Percentiles rank a stretch among this genome's conserved stretches.
Evolutionary conservation across 352 stramenopile species (phyloP).

Genomic region (Lagenidium giganteum): DNA sequence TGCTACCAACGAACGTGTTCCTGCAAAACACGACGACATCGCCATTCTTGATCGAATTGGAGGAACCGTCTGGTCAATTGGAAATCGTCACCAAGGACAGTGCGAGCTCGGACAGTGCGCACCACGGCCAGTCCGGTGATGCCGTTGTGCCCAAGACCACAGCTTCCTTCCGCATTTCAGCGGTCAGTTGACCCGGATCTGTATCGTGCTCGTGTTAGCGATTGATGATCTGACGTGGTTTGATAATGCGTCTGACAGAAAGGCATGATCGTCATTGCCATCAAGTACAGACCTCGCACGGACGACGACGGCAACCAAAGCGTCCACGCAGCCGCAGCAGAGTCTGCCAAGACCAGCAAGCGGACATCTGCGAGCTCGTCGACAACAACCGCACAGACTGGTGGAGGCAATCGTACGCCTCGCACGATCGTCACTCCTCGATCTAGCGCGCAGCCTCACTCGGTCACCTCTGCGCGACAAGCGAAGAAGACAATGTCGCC

Average conservation of each 20-base stretch:
- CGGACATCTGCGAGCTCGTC: too few relatives aligned
- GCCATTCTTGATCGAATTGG: conserved; percentile 54
- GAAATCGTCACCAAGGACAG: conserved; percentile 49
- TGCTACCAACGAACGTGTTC: conserved; percentile 69
- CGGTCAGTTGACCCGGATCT: conserved; percentile 23
- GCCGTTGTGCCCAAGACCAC: conserved; percentile 1
- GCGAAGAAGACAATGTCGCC: neutral
- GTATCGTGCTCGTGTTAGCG: neutral
- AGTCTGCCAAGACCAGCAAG: too few relatives aligned
- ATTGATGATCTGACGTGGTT: neutral
- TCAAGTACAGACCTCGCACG: conserved; percentile 35
- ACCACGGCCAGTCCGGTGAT: neutral
- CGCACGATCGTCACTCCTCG: too few relatives aligned
- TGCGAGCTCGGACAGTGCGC: neutral
- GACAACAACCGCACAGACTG: too few relatives aligned
- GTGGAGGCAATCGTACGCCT: too few relatives aligned
- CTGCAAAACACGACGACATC: conserved; percentile 64
- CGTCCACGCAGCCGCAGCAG: too few relatives aligned
- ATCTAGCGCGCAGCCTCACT: too few relatives aligned
- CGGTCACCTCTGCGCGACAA: too few relatives aligned
- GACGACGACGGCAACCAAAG: neutral
- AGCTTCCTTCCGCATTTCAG: conserved; percentile 47
- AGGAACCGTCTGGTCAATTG: conserved; percentile 43
- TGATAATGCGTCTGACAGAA: too few relatives aligned
- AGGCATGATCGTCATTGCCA: conserved; percentile 74